Evolutionary conservation across 2,329 filamentous ascomycete species (phyloP).

Genomic region (Leptographium radiaticola): DNA sequence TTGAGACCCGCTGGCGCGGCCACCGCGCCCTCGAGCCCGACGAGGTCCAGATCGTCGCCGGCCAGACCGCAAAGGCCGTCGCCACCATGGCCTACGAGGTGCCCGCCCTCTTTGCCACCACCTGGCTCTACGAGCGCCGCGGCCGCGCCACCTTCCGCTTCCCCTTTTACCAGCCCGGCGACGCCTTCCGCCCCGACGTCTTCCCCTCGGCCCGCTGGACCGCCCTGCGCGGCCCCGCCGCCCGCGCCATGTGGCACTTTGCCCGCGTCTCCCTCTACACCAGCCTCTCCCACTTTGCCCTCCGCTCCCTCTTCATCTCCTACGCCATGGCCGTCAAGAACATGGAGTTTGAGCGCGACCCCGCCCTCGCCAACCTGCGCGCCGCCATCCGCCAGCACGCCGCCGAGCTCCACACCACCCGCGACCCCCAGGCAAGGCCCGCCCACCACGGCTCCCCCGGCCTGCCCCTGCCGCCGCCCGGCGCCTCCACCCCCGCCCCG

Average conservation of each 20-base stretch:
- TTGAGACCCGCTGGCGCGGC: constrained; percentile 7
- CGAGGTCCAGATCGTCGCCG: constrained; percentile 11
- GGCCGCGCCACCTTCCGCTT: constrained; percentile 10
- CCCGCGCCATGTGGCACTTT: constrained; percentile 10
- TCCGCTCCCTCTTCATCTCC: constrained; percentile 4
- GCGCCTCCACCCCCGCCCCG: not conserved
- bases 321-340: constrained; percentile 5
- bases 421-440: not conserved
- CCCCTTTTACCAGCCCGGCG: constrained; percentile 9
- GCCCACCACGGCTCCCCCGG: not conserved
- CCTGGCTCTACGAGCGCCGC: constrained; percentile 3
- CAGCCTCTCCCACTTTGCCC: constrained; percentile 3
- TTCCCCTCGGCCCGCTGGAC: constrained; percentile 4
- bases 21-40: constrained; percentile 9
- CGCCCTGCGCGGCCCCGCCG: constrained; percentile 1
- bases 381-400: not conserved
- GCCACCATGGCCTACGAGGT: constrained; percentile 5
- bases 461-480: not conserved
- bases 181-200: constrained; percentile 7
- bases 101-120: constrained; percentile 2
- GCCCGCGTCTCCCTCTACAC: constrained; percentile 6
- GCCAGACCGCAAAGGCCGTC: constrained; percentile 7
- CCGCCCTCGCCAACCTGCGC: constrained; percentile 7
- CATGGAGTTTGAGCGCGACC: constrained; percentile 4
- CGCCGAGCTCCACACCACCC: not conserved